Evolutionary conservation across 2,329 filamentous ascomycete genomes (phyloP).

Genomic region (Aspergillus fructus): DNA sequence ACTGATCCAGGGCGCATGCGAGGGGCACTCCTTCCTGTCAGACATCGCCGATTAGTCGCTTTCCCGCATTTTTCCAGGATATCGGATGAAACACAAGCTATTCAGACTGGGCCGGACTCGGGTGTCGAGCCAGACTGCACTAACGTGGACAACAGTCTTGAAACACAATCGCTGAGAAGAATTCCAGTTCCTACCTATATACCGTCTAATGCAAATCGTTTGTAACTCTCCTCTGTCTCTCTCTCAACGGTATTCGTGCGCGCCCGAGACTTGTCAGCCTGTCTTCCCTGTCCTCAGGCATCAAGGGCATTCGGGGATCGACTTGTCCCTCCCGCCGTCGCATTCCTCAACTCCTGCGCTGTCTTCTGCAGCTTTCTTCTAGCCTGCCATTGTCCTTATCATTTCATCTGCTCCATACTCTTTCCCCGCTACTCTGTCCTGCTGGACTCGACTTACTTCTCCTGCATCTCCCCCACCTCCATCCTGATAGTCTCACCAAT

Average conservation of each 20-base stretch:
- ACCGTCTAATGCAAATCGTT: conserved; percentile 17
- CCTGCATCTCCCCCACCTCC: conserved; percentile 7
- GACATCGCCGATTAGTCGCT: neutral
- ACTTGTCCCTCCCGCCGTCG: conserved; percentile 12
- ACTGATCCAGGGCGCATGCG: conserved; percentile 4
- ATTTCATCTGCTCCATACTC: neutral
- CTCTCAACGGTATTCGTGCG: conserved; percentile 7
- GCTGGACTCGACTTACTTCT: conserved; percentile 3
- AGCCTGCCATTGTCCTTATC: neutral
- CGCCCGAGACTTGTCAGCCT: conserved; percentile 13
- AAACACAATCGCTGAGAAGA: neutral
- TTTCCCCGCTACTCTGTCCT: conserved; percentile 1
- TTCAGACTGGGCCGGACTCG: neutral
- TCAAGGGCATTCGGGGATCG: conserved; percentile 6
- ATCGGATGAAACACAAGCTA: neutral
- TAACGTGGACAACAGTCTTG: conserved; percentile 6
- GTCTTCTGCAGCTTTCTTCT: neutral
- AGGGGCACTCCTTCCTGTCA: neutral
- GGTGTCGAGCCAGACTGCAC: neutral
- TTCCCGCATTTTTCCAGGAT: neutral
- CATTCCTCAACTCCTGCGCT: conserved; percentile 7
- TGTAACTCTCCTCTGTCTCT: conserved; percentile 14
- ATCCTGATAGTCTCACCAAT: conserved; percentile 5
- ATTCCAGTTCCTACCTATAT: conserved; percentile 3
- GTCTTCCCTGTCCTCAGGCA: conserved; percentile 14